Percentiles rank a stretch among this genome's conserved stretches.
Evolutionary conservation across 768 basidiomycete species (phyloP).

Genomic region (Multifurca ochricompacta): DNA sequence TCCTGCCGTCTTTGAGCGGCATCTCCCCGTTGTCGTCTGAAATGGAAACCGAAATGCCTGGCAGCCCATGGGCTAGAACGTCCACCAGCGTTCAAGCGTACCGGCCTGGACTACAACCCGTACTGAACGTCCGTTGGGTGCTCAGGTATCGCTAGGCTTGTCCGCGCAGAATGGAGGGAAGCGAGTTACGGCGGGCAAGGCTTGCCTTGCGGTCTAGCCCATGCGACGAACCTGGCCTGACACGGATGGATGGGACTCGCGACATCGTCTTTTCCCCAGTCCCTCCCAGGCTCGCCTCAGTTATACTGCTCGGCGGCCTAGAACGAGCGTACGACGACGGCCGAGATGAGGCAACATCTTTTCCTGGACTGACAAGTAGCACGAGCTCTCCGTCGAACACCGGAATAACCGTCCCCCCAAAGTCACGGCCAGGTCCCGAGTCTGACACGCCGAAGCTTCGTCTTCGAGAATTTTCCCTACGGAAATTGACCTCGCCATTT

Average conservation of each 20-base stretch:
- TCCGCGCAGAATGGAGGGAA: constrained; percentile 68
- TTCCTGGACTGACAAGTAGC: constrained; percentile 54
- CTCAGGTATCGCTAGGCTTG: constrained; percentile 52
- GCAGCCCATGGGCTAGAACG: constrained; percentile 69
- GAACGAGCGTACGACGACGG: constrained; percentile 60
- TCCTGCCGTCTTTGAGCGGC: constrained; percentile 65
- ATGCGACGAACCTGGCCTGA: constrained; percentile 61
- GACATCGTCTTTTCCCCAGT: constrained; percentile 35
- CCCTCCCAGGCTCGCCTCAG: background rate
- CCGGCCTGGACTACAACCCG: constrained; percentile 75
- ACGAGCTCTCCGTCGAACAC: constrained; percentile 70
- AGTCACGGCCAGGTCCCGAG: constrained; percentile 28
- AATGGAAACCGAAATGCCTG: constrained; percentile 69
- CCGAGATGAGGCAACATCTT: constrained; percentile 42
- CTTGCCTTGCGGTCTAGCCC: constrained; percentile 73
- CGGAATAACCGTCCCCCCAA: constrained; percentile 63
- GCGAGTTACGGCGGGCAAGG: constrained; percentile 62
- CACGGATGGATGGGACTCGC: constrained; percentile 69
- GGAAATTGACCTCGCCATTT: constrained; percentile 39
- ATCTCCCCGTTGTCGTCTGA: constrained; percentile 86
- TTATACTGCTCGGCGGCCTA: constrained; percentile 34
- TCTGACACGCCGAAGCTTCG: constrained; percentile 28
- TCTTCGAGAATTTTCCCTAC: constrained; percentile 31
- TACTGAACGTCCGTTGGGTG: constrained; percentile 62
- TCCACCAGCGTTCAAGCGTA: constrained; percentile 68